Conservation (phyloP, 352 stramenopile genomes). For the Globisporangium spinosum region DNA sequence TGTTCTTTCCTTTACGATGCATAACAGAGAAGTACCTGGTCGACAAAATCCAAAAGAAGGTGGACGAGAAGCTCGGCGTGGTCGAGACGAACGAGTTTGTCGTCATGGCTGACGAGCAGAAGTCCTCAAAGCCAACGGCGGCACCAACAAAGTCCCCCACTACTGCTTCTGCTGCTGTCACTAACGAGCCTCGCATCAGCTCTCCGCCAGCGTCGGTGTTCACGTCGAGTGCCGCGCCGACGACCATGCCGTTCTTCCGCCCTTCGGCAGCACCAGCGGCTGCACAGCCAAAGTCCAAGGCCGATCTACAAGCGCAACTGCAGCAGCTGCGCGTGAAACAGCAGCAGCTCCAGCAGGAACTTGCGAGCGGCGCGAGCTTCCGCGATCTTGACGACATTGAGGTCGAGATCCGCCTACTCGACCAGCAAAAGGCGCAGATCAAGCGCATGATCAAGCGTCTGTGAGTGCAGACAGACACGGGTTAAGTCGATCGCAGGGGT, state of each 20-base stretch:
- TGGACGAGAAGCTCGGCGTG: slow-evolving; percentile 47
- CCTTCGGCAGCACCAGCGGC: slow-evolving; percentile 8
- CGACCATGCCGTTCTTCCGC: slow-evolving; percentile 37
- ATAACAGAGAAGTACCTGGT: slow-evolving; percentile 44
- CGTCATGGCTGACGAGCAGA: slow-evolving; percentile 23
- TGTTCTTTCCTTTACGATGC: background rate
- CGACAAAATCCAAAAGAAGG: slow-evolving; percentile 50
- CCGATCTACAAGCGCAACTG: slow-evolving; percentile 41
- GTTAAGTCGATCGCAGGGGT: background rate
- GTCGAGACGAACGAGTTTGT: slow-evolving; percentile 46
- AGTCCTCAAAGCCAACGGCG: background rate
- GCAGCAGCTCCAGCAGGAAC: slow-evolving; percentile 25
- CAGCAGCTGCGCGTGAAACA: slow-evolving; percentile 33
- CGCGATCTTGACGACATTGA: slow-evolving; percentile 35
- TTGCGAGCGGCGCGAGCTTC: slow-evolving; percentile 12
- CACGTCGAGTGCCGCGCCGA: slow-evolving; percentile 11
- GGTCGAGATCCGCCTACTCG: slow-evolving; percentile 47
- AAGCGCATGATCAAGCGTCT: slow-evolving; percentile 44
- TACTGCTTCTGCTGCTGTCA: background rate
- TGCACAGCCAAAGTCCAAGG: slow-evolving; percentile 29
- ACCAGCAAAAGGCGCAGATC: slow-evolving; percentile 51
- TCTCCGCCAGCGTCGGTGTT: slow-evolving; percentile 23
- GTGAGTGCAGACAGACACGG: slow-evolving; percentile 17
- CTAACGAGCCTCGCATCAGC: background rate
- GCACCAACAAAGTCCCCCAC: background rate